Conservation (phyloP, 2,329 filamentous ascomycete species). For the Neofusicoccum sp. region DNA sequence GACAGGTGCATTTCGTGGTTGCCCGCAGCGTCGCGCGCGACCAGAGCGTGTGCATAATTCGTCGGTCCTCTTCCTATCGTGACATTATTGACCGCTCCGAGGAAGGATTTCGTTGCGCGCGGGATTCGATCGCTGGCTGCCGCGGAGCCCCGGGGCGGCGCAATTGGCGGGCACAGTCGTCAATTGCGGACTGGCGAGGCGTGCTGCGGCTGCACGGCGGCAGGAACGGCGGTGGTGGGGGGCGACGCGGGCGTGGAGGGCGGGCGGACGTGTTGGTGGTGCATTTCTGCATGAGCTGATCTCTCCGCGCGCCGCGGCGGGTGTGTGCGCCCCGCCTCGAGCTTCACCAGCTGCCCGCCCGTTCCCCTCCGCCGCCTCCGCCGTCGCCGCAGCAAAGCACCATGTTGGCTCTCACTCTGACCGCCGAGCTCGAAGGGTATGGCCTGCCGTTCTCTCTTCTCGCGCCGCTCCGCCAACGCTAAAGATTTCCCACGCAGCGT, state of each 20-base stretch:
- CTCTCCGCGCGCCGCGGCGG: not conserved
- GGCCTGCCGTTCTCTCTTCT: not conserved
- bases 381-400: constrained; percentile 12
- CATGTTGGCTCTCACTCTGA: constrained; percentile 39
- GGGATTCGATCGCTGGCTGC: not conserved
- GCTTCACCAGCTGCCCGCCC: not conserved
- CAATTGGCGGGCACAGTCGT: not conserved
- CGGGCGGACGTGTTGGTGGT: not conserved
- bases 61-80: constrained; percentile 15
- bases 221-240: not conserved
- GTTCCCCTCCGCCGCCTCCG: not conserved
- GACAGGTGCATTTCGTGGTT: constrained; percentile 56
- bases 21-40: constrained; percentile 63
- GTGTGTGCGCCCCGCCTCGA: constrained; percentile 1
- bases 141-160: not conserved
- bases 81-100: not conserved
- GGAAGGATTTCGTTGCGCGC: not conserved
- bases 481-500: constrained; percentile 64
- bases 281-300: constrained; percentile 8
- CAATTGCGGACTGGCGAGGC: not conserved
- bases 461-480: not conserved
- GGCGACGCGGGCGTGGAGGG: not conserved
- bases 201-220: not conserved
- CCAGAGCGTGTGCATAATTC: constrained; percentile 67
- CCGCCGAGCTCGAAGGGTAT: constrained; percentile 38